phyloP scores from a whole-genome alignment of 2,329 filamentous ascomycete genomes.

The Pestalotiopsis sp. region DNA sequence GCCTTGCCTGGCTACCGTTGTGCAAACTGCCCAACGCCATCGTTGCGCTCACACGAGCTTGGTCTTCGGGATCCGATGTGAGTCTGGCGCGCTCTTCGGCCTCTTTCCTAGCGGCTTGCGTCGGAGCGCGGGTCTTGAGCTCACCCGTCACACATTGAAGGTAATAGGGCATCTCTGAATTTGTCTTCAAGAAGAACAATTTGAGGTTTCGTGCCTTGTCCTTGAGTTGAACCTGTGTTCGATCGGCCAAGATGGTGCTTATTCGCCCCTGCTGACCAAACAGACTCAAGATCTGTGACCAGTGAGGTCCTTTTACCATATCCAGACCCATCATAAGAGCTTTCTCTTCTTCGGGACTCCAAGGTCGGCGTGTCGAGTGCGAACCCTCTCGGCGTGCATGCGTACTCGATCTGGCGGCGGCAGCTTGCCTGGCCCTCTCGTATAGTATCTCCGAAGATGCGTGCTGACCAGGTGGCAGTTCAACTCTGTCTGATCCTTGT shows the following conservation, averaged over 20 bases:
- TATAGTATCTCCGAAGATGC: slow-evolving; percentile 58
- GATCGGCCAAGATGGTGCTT: slow-evolving; percentile 81
- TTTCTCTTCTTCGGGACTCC: slow-evolving; percentile 88
- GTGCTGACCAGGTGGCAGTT: slow-evolving; percentile 59
- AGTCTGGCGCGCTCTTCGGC: slow-evolving; percentile 64
- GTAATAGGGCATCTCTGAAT: slow-evolving; percentile 88
- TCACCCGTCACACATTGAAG: slow-evolving; percentile 87
- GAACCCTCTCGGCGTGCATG: slow-evolving; percentile 59
- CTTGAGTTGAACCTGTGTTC: slow-evolving; percentile 89
- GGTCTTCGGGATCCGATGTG: slow-evolving; percentile 58
- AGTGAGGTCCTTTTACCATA: slow-evolving; percentile 87
- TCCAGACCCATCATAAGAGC: slow-evolving; percentile 88
- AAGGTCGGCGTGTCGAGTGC: slow-evolving; percentile 72
- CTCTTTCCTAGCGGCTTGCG: slow-evolving; percentile 70
- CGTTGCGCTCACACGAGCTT: slow-evolving; percentile 62
- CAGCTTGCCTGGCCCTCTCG: slow-evolving; percentile 61
- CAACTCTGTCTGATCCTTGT: slow-evolving; percentile 9
- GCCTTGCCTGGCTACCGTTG: slow-evolving; percentile 38
- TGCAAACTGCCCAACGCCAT: slow-evolving; percentile 57
- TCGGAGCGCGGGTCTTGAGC: slow-evolving; percentile 81
- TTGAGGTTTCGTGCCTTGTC: slow-evolving; percentile 91
- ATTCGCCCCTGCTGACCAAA: slow-evolving; percentile 81
- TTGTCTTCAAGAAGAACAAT: slow-evolving; percentile 88
- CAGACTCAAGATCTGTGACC: slow-evolving; percentile 86
- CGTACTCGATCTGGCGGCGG: slow-evolving; percentile 57